Conservation (phyloP, 225 moss, liverwort and hornwort genomes). For the Physcomitrellopsis africana region DNA sequence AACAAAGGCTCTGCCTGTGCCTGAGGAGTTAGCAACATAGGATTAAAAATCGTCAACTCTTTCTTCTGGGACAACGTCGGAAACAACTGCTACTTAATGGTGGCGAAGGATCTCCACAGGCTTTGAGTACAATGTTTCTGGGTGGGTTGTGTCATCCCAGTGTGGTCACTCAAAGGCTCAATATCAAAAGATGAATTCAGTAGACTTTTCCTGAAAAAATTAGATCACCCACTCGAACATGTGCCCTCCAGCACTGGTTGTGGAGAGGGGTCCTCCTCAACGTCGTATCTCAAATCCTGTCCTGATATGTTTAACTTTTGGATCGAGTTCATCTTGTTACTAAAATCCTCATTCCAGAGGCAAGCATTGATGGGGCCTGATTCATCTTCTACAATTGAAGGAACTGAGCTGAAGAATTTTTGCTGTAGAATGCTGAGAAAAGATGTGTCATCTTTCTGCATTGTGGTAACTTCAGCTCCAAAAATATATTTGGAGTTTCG, state of each 20-base stretch:
- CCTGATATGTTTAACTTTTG: conserved; percentile 1
- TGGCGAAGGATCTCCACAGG: conserved; percentile 85
- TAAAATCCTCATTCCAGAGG: conserved; percentile 47
- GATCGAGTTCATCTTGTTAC: conserved; percentile 2
- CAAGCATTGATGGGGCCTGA: conserved; percentile 47
- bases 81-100: conserved; percentile 84
- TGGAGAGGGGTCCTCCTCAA: conserved; percentile 58
- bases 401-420: conserved; percentile 43
- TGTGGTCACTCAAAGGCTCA: conserved; percentile 43
- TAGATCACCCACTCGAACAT: conserved; percentile 73
- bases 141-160: too few species aligned
- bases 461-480: conserved; percentile 34
- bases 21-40: conserved; percentile 58
- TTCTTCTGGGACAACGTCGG: conserved; percentile 78
- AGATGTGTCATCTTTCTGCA: neutral
- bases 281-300: conserved; percentile 31
- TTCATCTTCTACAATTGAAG: conserved; percentile 42
- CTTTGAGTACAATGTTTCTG: conserved; percentile 72
- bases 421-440: conserved; percentile 35
- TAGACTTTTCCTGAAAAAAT: conserved; percentile 61
- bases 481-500: conserved; percentile 18
- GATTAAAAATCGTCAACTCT: conserved; percentile 71
- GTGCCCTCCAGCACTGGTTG: conserved; percentile 84
- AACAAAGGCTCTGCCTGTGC: conserved; percentile 8
- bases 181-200: conserved; percentile 52